Percentiles rank a stretch among this genome's conserved stretches.
Evolutionary conservation across 768 basidiomycete genomes (phyloP).

Genomic region (Suillus subluteus): DNA sequence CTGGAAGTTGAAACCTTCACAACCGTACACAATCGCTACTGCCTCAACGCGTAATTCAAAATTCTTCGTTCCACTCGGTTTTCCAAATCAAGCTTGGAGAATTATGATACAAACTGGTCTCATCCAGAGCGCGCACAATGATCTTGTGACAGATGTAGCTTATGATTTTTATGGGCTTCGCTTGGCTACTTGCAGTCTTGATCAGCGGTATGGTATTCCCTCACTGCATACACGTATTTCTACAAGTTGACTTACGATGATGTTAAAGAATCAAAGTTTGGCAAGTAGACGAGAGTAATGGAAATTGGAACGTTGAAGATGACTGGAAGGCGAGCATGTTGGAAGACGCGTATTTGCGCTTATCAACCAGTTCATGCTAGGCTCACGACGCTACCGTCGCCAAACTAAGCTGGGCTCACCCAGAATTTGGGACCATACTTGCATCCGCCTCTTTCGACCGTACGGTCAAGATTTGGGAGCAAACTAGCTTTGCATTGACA

Average conservation of each 20-base stretch:
- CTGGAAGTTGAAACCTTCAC: not conserved
- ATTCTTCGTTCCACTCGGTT: not conserved
- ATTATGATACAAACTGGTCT: slow-evolving; percentile 80
- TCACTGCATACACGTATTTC: not conserved
- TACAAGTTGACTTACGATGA: slow-evolving; percentile 16
- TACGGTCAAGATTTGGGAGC: slow-evolving; percentile 92
- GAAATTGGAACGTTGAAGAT: slow-evolving; percentile 77
- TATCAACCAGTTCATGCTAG: slow-evolving; percentile 42
- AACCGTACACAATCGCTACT: not conserved
- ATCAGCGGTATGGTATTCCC: slow-evolving; percentile 63
- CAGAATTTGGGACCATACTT: slow-evolving; percentile 86
- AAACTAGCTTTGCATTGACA: slow-evolving; percentile 42
- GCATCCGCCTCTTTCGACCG: slow-evolving; percentile 91
- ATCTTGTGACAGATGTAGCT: slow-evolving; percentile 82
- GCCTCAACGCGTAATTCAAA: not conserved
- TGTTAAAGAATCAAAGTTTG: slow-evolving; percentile 79
- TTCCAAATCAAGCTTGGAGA: not conserved
- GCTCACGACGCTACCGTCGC: slow-evolving; percentile 95
- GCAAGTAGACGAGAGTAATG: slow-evolving; percentile 72
- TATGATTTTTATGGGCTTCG: slow-evolving; percentile 91
- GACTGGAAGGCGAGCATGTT: slow-evolving; percentile 81
- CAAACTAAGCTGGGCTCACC: slow-evolving; percentile 87
- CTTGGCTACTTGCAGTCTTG: slow-evolving; percentile 80
- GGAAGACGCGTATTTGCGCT: slow-evolving; percentile 8
- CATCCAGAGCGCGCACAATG: slow-evolving; percentile 76